These are phyloP conservation scores for Ophiocordyceps robertsii DNA, from an alignment of 2,329 filamentous ascomycete species.

Conservation along the genomic window DNA sequence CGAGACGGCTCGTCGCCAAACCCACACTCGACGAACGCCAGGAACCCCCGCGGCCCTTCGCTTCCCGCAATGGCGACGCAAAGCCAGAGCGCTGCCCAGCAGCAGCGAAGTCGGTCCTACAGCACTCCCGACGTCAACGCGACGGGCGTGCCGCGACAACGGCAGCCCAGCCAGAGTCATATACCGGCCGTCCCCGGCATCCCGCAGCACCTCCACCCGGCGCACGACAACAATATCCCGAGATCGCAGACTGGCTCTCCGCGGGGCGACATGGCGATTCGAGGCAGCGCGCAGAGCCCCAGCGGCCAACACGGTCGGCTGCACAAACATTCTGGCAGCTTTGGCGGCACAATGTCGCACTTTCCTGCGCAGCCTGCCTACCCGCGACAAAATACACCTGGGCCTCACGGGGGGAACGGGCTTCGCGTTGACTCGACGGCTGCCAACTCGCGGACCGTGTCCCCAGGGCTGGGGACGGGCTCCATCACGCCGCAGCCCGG, in stretches of 20 bases:
- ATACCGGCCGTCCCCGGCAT: constrained; percentile 67
- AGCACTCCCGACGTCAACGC: constrained; percentile 91
- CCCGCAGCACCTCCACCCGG: constrained; percentile 51
- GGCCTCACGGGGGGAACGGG: constrained; percentile 15
- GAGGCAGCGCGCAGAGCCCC: constrained; percentile 59
- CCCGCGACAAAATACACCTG: constrained; percentile 31
- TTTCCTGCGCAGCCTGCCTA: constrained; percentile 43
- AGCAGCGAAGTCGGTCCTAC: constrained; percentile 73
- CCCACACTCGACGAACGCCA: constrained; percentile 47
- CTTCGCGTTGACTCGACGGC: constrained; percentile 25
- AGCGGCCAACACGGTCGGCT: constrained; percentile 49
- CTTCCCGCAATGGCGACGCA: constrained; percentile 56
- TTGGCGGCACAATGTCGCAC: constrained; percentile 38
- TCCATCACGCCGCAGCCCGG: constrained; percentile 10
- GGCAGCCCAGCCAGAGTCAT: constrained; percentile 37
- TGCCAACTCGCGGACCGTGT: constrained; percentile 29
- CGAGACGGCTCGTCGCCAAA: constrained; percentile 59
- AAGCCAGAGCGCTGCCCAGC: constrained; percentile 41
- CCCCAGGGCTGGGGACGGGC: constrained; percentile 29
- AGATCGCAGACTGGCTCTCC: constrained; percentile 78
- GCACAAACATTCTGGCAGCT: constrained; percentile 33
- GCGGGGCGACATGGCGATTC: constrained; percentile 50
- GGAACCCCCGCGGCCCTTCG: constrained; percentile 64
- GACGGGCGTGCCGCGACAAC: constrained; percentile 42
- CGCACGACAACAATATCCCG: constrained; percentile 51